Conservation (phyloP, 805 yeast species). For the Metschnikowia bowlesiae region DNA sequence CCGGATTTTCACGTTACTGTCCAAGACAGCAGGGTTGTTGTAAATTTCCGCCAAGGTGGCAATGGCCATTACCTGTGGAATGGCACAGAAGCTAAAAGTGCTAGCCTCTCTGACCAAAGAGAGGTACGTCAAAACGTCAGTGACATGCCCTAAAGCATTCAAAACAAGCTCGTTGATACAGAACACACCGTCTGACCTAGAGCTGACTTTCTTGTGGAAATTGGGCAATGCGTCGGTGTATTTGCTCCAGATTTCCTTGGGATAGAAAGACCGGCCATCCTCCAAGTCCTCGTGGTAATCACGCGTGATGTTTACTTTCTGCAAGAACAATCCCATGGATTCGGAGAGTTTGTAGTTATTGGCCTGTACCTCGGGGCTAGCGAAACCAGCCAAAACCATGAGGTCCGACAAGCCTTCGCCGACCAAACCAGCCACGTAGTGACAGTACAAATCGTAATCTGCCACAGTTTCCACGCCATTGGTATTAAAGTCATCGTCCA, state of each 20-base stretch:
- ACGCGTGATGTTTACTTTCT: constrained; percentile 92
- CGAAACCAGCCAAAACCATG: constrained; percentile 71
- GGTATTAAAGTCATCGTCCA: constrained; percentile 69
- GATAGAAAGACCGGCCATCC: constrained; percentile 96
- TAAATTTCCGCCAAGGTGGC: constrained; percentile 86
- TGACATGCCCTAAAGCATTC: constrained; percentile 73
- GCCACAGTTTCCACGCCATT: constrained; percentile 73
- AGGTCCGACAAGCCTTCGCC: constrained; percentile 92
- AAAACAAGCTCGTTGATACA: constrained; percentile 81
- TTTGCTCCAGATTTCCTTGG: constrained; percentile 85
- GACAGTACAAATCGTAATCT: constrained; percentile 90
- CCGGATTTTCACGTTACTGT: constrained; percentile 76
- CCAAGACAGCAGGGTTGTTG: constrained; percentile 71
- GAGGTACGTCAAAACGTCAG: constrained; percentile 71
- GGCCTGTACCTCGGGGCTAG: constrained; percentile 44
- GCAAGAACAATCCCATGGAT: constrained; percentile 93
- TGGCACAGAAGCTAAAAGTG: constrained; percentile 86
- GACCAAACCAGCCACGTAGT: constrained; percentile 95
- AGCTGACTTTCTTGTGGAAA: constrained; percentile 43
- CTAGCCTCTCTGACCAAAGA: constrained; percentile 76
- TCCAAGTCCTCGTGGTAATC: constrained; percentile 89
- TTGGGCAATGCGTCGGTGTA: constrained; percentile 63
- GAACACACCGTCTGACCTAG: constrained; percentile 56
- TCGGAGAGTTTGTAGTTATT: constrained; percentile 58
- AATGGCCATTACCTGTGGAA: constrained; percentile 98